These are phyloP conservation scores for Phalaenopsis hybrid DNA, from an alignment of 116 monocot genomes.

Conservation along the genomic window DNA sequence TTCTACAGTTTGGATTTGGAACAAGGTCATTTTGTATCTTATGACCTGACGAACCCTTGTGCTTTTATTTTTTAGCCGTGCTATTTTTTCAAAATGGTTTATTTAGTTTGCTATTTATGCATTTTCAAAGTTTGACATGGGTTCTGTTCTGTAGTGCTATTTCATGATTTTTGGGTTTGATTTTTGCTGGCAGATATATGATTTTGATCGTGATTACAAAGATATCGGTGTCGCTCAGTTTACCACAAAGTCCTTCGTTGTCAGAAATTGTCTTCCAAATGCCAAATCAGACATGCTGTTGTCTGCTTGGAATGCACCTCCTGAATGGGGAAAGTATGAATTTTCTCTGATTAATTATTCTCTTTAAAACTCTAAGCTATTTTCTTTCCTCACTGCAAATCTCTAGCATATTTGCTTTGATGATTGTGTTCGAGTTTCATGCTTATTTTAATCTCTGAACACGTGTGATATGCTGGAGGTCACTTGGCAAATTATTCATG, in stretches of 20 bases:
- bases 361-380: neutral
- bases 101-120: neutral
- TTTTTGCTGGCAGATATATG: constrained; percentile 55
- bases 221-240: constrained; percentile 88
- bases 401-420: neutral
- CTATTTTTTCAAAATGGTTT: neutral
- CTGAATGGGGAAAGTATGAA: constrained; percentile 91
- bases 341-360: neutral
- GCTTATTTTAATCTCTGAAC: neutral
- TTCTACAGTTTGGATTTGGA: neutral
- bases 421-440: neutral
- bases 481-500: neutral
- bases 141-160: neutral
- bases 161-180: constrained; percentile 11
- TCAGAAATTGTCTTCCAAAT: constrained; percentile 81
- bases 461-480: neutral
- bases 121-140: neutral
- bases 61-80: neutral
- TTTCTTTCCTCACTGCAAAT: neutral
- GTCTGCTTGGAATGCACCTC: constrained; percentile 94
- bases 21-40: neutral
- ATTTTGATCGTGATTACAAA: constrained; percentile 98
- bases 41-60: neutral
- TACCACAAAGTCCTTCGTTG: constrained; percentile 77
- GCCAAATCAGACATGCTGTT: constrained; percentile 88